Percentiles rank a stretch among this genome's conserved stretches.
These are phyloP conservation scores for Angomonas ambiguus DNA, from an alignment of 208 protist genomes.

Conservation along the genomic window DNA sequence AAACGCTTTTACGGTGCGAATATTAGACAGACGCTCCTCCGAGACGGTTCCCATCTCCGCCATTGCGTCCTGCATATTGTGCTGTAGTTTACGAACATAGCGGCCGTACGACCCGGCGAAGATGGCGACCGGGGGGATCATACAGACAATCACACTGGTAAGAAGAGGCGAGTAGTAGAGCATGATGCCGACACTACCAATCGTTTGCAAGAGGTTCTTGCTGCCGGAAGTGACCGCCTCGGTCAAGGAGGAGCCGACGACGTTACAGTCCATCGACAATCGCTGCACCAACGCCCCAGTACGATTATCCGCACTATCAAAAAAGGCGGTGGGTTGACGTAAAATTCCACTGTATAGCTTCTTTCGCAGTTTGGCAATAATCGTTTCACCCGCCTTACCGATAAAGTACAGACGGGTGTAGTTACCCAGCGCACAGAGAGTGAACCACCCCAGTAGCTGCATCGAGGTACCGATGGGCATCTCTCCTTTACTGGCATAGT, in stretches of 20 bases:
- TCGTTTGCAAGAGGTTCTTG: conserved; percentile 79
- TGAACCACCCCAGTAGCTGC: conserved; percentile 75
- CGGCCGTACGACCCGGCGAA: conserved; percentile 83
- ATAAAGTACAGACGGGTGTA: conserved; percentile 68
- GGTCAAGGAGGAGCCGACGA: conserved; percentile 76
- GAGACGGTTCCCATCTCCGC: conserved; percentile 74
- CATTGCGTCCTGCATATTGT: conserved; percentile 75
- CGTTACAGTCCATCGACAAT: conserved; percentile 87
- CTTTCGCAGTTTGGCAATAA: conserved; percentile 67
- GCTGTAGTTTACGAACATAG: conserved; percentile 71
- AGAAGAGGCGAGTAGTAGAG: conserved; percentile 84
- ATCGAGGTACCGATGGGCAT: conserved; percentile 71
- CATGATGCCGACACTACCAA: conserved; percentile 81
- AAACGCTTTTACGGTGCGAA: conserved; percentile 84
- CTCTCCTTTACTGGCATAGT: conserved; percentile 73
- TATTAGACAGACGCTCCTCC: conserved; percentile 75
- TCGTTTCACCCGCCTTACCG: conserved; percentile 66
- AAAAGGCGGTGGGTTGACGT: conserved; percentile 67
- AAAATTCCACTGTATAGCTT: conserved; percentile 63
- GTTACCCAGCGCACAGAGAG: conserved; percentile 60
- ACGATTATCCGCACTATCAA: conserved; percentile 71
- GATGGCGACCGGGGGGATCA: conserved; percentile 79
- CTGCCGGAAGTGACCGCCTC: conserved; percentile 73
- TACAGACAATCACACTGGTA: conserved; percentile 71
- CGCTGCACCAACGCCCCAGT: conserved; percentile 76